Conservation (phyloP, 139 green algal species). For the Monoraphidium neglectum region DNA sequence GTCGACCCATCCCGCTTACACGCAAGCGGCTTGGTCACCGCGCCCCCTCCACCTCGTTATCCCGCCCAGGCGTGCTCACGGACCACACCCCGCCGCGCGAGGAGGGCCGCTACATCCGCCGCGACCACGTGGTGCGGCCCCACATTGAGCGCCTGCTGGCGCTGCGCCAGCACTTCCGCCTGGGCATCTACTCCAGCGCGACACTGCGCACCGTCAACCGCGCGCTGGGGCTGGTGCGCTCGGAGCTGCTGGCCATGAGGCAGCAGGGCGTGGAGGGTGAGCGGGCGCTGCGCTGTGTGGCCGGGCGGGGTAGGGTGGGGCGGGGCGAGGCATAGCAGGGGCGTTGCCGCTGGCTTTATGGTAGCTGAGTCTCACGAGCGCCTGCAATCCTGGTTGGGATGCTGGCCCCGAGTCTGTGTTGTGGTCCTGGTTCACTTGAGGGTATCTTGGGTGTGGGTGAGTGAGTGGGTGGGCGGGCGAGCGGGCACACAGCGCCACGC, state of each 20-base stretch:
- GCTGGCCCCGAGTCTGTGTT: too few relatives aligned
- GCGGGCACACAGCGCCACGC: too few relatives aligned
- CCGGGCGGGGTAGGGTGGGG: background rate
- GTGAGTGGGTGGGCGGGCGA: too few relatives aligned
- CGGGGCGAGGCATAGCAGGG: background rate
- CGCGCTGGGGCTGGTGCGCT: slow-evolving; percentile 2
- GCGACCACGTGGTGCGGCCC: slow-evolving; percentile 40
- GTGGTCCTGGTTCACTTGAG: too few relatives aligned
- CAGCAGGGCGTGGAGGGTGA: slow-evolving; percentile 13
- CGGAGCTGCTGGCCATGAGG: background rate
- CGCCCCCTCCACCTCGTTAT: slow-evolving; percentile 9
- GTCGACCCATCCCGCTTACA: background rate
- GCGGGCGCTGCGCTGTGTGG: background rate
- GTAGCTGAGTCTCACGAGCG: background rate
- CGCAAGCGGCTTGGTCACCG: background rate
- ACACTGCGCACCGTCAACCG: slow-evolving; percentile 36
- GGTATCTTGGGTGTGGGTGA: too few relatives aligned
- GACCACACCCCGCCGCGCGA: slow-evolving; percentile 21
- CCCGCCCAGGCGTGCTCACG: slow-evolving; percentile 31
- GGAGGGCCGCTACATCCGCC: slow-evolving; percentile 8
- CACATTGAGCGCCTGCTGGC: slow-evolving; percentile 49
- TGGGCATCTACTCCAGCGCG: slow-evolving; percentile 56
- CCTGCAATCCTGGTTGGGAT: background rate
- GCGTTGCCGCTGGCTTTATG: background rate
- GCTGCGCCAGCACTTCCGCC: slow-evolving; percentile 40